Conservation (phyloP, 768 basidiomycete species). For the Pilatotrama ljubarskyi region DNA sequence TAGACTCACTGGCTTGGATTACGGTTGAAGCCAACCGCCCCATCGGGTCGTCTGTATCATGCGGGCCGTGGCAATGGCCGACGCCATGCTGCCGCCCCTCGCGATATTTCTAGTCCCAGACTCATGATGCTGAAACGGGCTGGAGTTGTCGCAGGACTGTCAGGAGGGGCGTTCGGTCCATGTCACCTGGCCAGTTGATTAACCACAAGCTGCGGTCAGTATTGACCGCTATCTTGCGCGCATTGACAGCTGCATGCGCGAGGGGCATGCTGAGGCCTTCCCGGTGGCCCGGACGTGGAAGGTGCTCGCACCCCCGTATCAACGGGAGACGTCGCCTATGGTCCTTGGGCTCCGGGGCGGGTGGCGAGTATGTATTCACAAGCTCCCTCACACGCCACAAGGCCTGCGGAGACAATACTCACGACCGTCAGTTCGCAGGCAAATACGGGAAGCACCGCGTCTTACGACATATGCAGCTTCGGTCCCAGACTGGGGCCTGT, state of each 20-base stretch:
- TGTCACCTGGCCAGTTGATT: background rate
- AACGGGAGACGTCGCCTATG: background rate
- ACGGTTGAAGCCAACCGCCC: background rate
- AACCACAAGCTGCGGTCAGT: background rate
- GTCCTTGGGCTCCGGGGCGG: background rate
- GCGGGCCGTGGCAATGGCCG: no score
- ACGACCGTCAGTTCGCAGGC: background rate
- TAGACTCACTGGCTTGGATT: constrained; percentile 13
- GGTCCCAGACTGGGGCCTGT: background rate
- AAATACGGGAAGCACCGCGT: constrained; percentile 4
- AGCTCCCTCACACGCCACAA: constrained; percentile 17
- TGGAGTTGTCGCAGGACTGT: background rate
- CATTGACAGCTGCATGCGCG: background rate
- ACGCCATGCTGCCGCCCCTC: no score
- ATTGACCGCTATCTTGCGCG: background rate
- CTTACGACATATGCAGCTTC: constrained; percentile 4
- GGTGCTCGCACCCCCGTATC: background rate
- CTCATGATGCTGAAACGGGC: background rate
- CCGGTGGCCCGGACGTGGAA: background rate
- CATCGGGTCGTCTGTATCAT: background rate
- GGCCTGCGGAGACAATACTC: constrained; percentile 8
- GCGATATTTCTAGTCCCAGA: no score
- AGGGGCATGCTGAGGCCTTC: background rate
- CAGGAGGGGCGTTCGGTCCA: background rate
- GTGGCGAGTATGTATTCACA: constrained; percentile 15